These are phyloP conservation scores for Pichia sp. DNA, from an alignment of 1,139 yeast species.

Conservation along the genomic window DNA sequence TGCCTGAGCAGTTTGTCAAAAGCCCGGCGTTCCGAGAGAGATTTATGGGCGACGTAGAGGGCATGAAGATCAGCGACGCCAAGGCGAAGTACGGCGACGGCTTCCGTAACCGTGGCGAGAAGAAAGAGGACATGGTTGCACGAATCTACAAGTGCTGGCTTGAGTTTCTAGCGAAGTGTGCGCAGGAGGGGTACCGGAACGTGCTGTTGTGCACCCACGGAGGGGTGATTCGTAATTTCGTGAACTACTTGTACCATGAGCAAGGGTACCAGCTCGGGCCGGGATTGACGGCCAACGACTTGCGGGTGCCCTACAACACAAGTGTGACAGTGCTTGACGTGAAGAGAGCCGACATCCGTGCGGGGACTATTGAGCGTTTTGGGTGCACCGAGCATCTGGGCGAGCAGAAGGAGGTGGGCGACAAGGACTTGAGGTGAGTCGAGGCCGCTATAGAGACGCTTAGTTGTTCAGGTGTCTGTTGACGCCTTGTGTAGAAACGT, in stretches of 20 bases:
- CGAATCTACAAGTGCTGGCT: conserved; percentile 37
- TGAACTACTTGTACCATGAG: conserved; percentile 5
- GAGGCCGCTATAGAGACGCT: too few relatives aligned
- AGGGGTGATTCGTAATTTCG: conserved; percentile 57
- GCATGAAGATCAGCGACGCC: conserved; percentile 69
- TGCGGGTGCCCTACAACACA: conserved; percentile 63
- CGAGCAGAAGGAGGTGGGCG: conserved; percentile 33
- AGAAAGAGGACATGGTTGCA: conserved; percentile 39
- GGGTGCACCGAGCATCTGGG: conserved; percentile 67
- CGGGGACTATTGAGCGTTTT: conserved; percentile 42
- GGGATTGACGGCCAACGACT: conserved; percentile 29
- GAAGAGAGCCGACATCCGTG: conserved; percentile 16
- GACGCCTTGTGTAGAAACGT: too few relatives aligned
- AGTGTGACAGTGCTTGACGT: conserved; percentile 64
- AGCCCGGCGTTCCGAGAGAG: conserved; percentile 56
- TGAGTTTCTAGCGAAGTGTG: neutral
- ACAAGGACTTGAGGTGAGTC: conserved; percentile 2
- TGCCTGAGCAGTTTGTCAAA: conserved; percentile 29
- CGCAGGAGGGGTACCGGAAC: conserved; percentile 31
- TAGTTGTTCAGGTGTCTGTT: too few relatives aligned
- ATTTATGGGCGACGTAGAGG: conserved; percentile 75
- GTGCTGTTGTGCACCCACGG: conserved; percentile 78
- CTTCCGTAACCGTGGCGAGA: conserved; percentile 55
- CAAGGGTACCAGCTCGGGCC: conserved; percentile 37
- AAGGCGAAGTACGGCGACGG: conserved; percentile 42